Conservation (phyloP, 805 yeast species). For the Teunomyces panamensis region DNA sequence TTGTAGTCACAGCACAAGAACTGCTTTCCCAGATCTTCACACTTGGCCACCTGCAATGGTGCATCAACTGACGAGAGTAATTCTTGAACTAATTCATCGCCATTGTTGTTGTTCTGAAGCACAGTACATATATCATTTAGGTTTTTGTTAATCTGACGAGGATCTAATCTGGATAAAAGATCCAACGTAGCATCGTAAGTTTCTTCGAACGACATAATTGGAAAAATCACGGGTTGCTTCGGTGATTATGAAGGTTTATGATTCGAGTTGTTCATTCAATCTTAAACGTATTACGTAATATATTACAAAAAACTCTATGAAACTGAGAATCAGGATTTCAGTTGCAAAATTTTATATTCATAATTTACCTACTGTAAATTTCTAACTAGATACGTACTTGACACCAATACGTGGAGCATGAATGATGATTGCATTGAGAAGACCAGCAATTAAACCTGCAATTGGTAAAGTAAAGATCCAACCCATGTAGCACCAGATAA, state of each 20-base stretch:
- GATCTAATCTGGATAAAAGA: constrained; percentile 41
- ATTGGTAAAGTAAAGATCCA: constrained; percentile 73
- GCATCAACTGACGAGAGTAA: constrained; percentile 82
- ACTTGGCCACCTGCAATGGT: constrained; percentile 59
- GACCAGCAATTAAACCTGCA: constrained; percentile 72
- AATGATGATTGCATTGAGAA: constrained; percentile 58
- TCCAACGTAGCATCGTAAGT: constrained; percentile 35
- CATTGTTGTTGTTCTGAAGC: constrained; percentile 22
- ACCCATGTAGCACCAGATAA: constrained; percentile 65
- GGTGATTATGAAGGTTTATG: background rate
- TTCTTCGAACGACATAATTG: constrained; percentile 2
- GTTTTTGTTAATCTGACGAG: constrained; percentile 31
- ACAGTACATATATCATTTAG: constrained; percentile 36
- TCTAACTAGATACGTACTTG: constrained; percentile 14
- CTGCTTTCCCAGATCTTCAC: constrained; percentile 56
- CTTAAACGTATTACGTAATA: background rate
- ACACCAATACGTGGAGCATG: constrained; percentile 55
- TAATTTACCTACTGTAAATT: background rate
- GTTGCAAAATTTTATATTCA: background rate
- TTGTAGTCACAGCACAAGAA: constrained; percentile 90
- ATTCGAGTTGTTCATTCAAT: background rate
- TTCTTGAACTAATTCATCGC: constrained; percentile 74
- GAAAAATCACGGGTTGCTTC: background rate
- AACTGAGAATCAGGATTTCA: too few relatives aligned
- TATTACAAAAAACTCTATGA: background rate